Base-by-base conservation (phyloP, 306 rosid genomes). In the Quillaja saponaria region DNA sequence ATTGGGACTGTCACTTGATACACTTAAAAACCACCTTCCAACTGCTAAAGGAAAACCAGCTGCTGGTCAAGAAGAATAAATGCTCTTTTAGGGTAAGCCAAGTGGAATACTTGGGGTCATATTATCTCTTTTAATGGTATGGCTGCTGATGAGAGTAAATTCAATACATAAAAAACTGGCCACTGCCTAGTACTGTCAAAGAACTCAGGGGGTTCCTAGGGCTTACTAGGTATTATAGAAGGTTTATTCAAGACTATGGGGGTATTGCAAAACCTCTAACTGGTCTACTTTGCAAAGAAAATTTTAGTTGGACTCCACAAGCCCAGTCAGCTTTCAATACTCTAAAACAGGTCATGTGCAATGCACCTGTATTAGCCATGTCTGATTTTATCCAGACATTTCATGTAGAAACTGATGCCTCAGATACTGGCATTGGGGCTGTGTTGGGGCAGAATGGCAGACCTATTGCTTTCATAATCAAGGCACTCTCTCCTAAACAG, bases 321-420 rank as follows among this genome's bases (percentile, higher is more conserved):
- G 20, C 38, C 0, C 3, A 11, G 0, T 0, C 3, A 0, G 37
- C 55, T 0, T 44, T 64, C 6, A 0, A 7, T 0, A 0, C 1
- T 0, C 7, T 52, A 0, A 64, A 39, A 0, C 2, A n/a, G 0
- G 28, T 15, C 0, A 0, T 64, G 0, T 3, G 50, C 0, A 1
- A 45, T 0, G 18, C 69, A 0, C 51, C 7, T 1, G 28, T 64
- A 0, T 16, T 51, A 1, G 10, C 13, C 0, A 8, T 64, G 0
- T 51, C 41, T 0, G 12, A 49, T 10, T 64, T 64, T 8, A 7
- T 28, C 13, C 5, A 7, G 0, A 14, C 38, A 0, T 51, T 64
- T 16, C 0, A 7, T 1, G 1, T 64, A 0, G 60, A 64, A 7
- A 14, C 4, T 0, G 39, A 50, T 5, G 40, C 60, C 0, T 11